Conservation (phyloP, 1,284 basidiomycete genomes). For the Sanghuangporus weigelae region DNA sequence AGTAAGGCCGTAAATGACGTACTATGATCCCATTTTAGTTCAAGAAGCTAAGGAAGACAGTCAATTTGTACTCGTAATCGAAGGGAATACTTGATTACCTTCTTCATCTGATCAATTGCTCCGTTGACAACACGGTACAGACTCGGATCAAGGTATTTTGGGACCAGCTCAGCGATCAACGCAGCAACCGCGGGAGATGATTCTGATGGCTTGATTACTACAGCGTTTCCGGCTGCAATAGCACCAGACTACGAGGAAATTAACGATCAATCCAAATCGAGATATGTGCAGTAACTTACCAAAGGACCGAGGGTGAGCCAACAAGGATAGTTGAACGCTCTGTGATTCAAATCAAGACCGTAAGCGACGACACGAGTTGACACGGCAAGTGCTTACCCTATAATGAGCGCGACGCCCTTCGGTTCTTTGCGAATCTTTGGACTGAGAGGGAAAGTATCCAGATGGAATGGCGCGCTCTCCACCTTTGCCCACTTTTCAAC, state of each 20-base stretch:
- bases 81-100: slow-evolving; percentile 33
- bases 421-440: slow-evolving; percentile 70
- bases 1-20: slow-evolving; percentile 25
- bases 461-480: slow-evolving; percentile 51
- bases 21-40: slow-evolving; percentile 87
- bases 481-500: slow-evolving; percentile 76
- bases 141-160: slow-evolving; percentile 78
- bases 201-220: slow-evolving; percentile 80
- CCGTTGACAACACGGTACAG: slow-evolving; percentile 75
- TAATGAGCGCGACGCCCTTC: slow-evolving; percentile 69
- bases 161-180: slow-evolving; percentile 69
- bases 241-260: slow-evolving; percentile 54
- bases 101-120: slow-evolving; percentile 68
- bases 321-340: slow-evolving; percentile 55
- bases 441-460: slow-evolving; percentile 50
- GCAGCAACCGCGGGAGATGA: slow-evolving; percentile 60
- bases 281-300: slow-evolving; percentile 33
- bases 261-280: not conserved
- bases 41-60: slow-evolving; percentile 50
- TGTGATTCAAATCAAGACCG: not conserved
- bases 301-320: slow-evolving; percentile 50
- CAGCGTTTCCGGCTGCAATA: slow-evolving; percentile 76
- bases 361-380: not conserved
- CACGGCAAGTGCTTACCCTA: slow-evolving; percentile 25
- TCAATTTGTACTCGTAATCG: not conserved